Base-by-base conservation (phyloP, 805 yeast genomes). In the Candida mattraensis region DNA sequence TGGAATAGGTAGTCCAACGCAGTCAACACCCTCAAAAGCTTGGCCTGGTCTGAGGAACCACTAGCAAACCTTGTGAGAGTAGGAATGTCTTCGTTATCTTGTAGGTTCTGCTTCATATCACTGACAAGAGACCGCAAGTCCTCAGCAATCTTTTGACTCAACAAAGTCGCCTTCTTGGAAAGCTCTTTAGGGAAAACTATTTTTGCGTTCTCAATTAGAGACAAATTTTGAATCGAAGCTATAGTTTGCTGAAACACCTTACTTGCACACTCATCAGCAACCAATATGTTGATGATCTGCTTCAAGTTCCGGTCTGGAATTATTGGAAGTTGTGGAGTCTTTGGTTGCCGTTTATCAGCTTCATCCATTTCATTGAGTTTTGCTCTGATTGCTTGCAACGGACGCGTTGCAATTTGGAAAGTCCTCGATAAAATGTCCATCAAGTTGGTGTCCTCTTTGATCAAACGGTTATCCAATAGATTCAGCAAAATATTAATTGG, bases 1-100 rank as follows among this genome's bases (percentile, higher is more conserved):
- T 80, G 87, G 57, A 76, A 83, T 53, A 89, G 67, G 48, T 83
- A 87, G 51, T 89, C 96, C 39, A 89, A 69, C 0, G 96, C 95
- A 1, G 97, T 88, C 42, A 89, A 67, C 3, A 87, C 80, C 33
- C 96, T 72, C 36, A 91, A 65, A n/a, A 93, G 61, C 51, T 87
- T 88, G 6, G 96, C 85, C 56, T 93, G 98, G 42, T 84, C 88
- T 0, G 96, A 84, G 26, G 84, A 78, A 1, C 88, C 76, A 0
- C 87, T 75, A 2, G 93, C 84, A 53, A 89, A 86, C 48, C 76
- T 77, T 18, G 75, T 63, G 41, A 88, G 37, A 0, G 49, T 33
- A n/a, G 52, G 67, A 3, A 78, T 63, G 17, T 73, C 76, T 18
- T 77, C 67, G 18, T 74, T 78, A 18, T 66, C 67, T 1, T 39